phyloP scores from a whole-genome alignment of 768 basidiomycete genomes.

The Epithele typhae region DNA sequence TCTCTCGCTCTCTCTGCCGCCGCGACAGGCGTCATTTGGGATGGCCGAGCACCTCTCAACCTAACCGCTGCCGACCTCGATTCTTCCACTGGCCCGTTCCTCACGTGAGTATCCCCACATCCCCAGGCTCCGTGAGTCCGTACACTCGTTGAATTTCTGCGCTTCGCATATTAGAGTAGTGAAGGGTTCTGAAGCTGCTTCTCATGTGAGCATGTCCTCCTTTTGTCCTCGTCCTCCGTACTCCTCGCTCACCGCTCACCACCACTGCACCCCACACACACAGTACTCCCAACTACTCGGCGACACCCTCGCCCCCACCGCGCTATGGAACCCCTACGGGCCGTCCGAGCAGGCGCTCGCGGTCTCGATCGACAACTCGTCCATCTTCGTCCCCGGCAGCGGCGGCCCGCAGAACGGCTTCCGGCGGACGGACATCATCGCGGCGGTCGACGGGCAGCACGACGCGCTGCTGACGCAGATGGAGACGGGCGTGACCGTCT shows the following conservation, averaged over 20 bases:
- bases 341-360: conserved; percentile 46
- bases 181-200: conserved; percentile 48
- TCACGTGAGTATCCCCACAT: conserved; percentile 40
- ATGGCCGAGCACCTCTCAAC: conserved; percentile 48
- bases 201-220: conserved; percentile 35
- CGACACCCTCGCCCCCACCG: conserved; percentile 36
- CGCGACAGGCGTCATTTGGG: conserved; percentile 40
- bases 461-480: conserved; percentile 34
- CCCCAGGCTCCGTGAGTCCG: no score
- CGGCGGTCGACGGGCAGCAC: conserved; percentile 37
- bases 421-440: conserved; percentile 56
- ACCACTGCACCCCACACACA: no score
- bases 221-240: background rate
- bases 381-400: conserved; percentile 51
- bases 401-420: conserved; percentile 49
- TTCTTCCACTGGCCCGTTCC: conserved; percentile 43
- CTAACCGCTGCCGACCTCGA: conserved; percentile 42
- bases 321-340: conserved; percentile 38
- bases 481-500: conserved; percentile 41
- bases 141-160: no score
- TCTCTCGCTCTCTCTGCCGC: background rate
- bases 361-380: conserved; percentile 52
- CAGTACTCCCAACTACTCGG: conserved; percentile 46
- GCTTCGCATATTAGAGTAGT: no score
- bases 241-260: no score